Base-by-base conservation (phyloP, 768 basidiomycete genomes). In the Phallus indusiatus region DNA sequence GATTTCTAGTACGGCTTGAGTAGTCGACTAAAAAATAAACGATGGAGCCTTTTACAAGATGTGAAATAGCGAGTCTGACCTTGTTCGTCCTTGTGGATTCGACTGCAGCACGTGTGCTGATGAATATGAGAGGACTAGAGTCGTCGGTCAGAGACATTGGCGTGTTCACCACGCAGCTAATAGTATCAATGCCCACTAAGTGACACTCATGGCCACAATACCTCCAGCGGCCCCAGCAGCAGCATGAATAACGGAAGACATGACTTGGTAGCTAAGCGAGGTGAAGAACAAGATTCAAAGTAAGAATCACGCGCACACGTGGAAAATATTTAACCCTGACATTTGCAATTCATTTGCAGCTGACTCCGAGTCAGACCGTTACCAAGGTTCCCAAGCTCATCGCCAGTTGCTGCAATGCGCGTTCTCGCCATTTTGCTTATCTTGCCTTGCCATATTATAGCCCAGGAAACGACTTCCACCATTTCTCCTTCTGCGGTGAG, bases 101-200 rank as follows among this genome's bases (percentile, higher is more conserved):
- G 4, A 98, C 91, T 7, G 94, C 95, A 2, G 93, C 91, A 53
- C 94, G 82, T 1, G 95, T 98, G 8, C 91, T 94, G 47, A 98
- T 73, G 69, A 93, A 88, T 61, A 96, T 84, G 36, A 99, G 79
- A 7, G 96, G 96, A 68, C 93, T 96, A 60, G 42, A 58, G 55
- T 48, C 21, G 51, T n/a, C 37, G 46, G 20, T 63, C 42, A 47
- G 47, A 59, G 36, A 36, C 46, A 22, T 42, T 53, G 1, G 28
- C 9, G 42, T 62, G 33, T 42, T 34, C 35, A 58, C 61, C 34
- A 42, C 46, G 42, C 37, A 37, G 47, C 22, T 36, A 7, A 28
- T 56, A 51, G 48, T 21, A 18, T 62, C n/a, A n/a, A n/a, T 54
- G 69, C 86, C 71, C 64, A 88, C 93, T 91, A 91, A 56, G 89